phyloP scores from a whole-genome alignment of 2,329 filamentous ascomycete genomes.

The Scytalidium sp. region DNA sequence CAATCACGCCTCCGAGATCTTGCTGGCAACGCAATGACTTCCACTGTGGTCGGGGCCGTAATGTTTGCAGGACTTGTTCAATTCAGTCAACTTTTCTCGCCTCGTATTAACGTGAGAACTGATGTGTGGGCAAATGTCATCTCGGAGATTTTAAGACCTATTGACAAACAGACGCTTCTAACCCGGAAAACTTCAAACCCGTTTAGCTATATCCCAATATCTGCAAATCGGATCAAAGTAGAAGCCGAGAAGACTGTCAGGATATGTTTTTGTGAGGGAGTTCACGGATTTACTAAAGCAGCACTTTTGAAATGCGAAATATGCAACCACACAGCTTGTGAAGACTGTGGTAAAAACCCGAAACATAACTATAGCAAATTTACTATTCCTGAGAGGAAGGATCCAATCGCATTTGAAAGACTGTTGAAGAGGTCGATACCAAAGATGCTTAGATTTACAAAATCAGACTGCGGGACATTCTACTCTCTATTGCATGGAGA shows the following conservation, averaged over 20 bases:
- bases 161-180: slow-evolving; percentile 4
- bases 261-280: slow-evolving; percentile 57
- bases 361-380: slow-evolving; percentile 26
- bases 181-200: slow-evolving; percentile 2
- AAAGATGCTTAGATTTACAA: slow-evolving; percentile 33
- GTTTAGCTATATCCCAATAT: slow-evolving; percentile 8
- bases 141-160: neutral
- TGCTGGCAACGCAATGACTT: slow-evolving; percentile 78
- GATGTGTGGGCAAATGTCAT: neutral
- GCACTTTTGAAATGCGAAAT: slow-evolving; percentile 43
- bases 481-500: slow-evolving; percentile 7
- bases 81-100: slow-evolving; percentile 2
- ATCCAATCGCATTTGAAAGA: slow-evolving; percentile 41
- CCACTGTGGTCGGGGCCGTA: slow-evolving; percentile 65
- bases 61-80: slow-evolving; percentile 52
- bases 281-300: slow-evolving; percentile 31
- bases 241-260: slow-evolving; percentile 32
- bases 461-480: slow-evolving; percentile 16
- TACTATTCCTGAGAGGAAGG: slow-evolving; percentile 23
- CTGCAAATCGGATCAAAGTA: slow-evolving; percentile 9
- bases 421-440: slow-evolving; percentile 39
- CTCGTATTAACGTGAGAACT: neutral
- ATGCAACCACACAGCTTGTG: slow-evolving; percentile 54
- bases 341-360: slow-evolving; percentile 51
- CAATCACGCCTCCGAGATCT: slow-evolving; percentile 63